A percentile compares a stretch with the other conserved stretches of the same genome.
These are phyloP conservation scores for Mortierella claussenii DNA, from an alignment of 192 early-diverging fungal genomes.

Conservation along the genomic window DNA sequence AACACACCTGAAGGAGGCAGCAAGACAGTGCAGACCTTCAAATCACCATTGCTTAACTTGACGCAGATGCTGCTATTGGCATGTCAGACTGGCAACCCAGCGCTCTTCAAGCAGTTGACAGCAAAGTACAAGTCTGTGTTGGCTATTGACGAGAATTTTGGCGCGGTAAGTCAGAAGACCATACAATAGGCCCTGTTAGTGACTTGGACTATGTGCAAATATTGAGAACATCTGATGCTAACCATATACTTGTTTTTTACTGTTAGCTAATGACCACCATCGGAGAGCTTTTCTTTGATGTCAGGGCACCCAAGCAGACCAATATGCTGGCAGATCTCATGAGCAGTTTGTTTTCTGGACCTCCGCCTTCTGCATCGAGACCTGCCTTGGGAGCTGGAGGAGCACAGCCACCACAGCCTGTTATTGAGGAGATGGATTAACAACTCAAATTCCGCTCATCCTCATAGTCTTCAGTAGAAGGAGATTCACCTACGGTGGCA, in stretches of 20 bases:
- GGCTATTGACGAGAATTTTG: conserved; percentile 53
- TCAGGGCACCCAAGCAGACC: conserved; percentile 57
- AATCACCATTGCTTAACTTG: conserved; percentile 62
- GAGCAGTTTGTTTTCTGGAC: conserved; percentile 61
- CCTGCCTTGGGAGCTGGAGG: conserved; percentile 29
- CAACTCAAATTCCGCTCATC: no score
- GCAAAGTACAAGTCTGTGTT: conserved; percentile 38
- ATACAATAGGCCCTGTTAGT: no score
- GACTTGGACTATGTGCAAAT: no score
- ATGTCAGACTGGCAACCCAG: conserved; percentile 37
- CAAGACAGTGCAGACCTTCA: conserved; percentile 59
- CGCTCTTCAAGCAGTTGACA: conserved; percentile 39
- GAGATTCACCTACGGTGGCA: no score
- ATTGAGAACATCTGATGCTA: no score
- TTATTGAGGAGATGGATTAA: conserved; percentile 49
- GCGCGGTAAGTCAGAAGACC: conserved; percentile 42
- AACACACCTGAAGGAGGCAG: conserved; percentile 1
- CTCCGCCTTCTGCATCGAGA: conserved; percentile 38
- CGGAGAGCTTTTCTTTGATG: conserved; percentile 60
- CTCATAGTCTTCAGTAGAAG: no score
- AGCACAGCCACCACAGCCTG: conserved; percentile 28
- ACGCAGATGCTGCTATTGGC: conserved; percentile 42
- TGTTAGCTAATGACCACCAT: conserved; percentile 57
- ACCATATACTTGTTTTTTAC: neutral
- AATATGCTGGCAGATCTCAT: conserved; percentile 64